These are phyloP conservation scores for Sporothrix schenckii DNA, from an alignment of 2,329 filamentous ascomycete genomes.

Conservation along the genomic window DNA sequence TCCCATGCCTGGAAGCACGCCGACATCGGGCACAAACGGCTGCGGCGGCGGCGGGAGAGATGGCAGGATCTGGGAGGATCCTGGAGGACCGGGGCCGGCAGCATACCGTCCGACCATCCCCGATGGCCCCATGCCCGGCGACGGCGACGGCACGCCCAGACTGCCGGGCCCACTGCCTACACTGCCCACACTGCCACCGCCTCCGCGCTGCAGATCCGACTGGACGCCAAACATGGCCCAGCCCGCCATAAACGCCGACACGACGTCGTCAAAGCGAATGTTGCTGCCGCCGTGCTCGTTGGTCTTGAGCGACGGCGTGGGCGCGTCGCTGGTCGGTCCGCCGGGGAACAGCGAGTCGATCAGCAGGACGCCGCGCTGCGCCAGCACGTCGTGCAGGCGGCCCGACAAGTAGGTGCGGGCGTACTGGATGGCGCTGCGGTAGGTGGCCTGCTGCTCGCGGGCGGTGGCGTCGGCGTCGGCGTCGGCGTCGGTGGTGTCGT, in stretches of 20 bases:
- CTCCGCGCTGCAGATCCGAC: constrained; percentile 26
- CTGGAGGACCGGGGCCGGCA: background rate
- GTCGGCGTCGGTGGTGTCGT: too few relatives aligned
- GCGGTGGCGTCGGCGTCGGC: background rate
- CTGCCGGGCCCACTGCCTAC: constrained; percentile 2
- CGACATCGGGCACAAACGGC: background rate
- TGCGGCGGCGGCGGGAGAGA: background rate
- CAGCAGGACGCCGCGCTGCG: constrained; percentile 36
- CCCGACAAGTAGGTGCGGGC: constrained; percentile 34
- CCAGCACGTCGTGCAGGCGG: constrained; percentile 35
- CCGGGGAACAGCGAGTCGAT: constrained; percentile 35
- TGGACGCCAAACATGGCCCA: constrained; percentile 34
- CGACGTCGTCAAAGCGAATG: constrained; percentile 35
- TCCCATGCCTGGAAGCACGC: constrained; percentile 4
- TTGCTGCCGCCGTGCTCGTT: background rate
- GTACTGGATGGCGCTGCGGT: constrained; percentile 31
- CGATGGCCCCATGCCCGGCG: background rate
- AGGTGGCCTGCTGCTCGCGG: constrained; percentile 29
- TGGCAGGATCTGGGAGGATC: background rate
- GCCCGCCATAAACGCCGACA: constrained; percentile 33
- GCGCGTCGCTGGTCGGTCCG: constrained; percentile 7
- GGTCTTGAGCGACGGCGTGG: background rate
- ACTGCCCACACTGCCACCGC: background rate
- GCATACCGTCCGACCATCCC: background rate
- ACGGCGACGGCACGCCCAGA: constrained; percentile 4